Evolutionary conservation across 2,329 filamentous ascomycete species (phyloP), one percentile per base, ranked within the genome.

Genomic region (Amylocarpus encephaloides): DNA sequence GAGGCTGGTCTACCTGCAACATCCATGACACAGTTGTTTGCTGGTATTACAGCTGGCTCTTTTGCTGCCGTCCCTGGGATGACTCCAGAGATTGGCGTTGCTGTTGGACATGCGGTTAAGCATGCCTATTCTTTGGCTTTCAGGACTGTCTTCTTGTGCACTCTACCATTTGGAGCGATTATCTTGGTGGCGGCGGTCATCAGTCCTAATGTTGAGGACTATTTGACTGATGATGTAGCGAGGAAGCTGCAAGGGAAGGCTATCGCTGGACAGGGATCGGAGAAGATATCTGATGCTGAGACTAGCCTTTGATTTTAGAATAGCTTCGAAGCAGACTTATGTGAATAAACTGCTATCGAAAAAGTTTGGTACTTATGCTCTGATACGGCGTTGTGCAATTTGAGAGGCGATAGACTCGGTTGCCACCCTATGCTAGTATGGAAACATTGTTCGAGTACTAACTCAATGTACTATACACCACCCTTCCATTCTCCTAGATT

Each of bases 181-280:
- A 46, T 67, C n/a, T 58, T 74, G 7, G 53, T 67, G 18, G 67
- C 67, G 6, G 64, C 70, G 7, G 54, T 67, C 13, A 54, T 73
- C 5, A 63, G 66, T 38, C 71, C 71, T 15, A 68, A 74, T 53
- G 67, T 73, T 15, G 69, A 73, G 54, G 64, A 68, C 22, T 72
- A 67, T 55, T 60, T 74, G 33, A 72, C 67, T 1, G 62, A 67
- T 46, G 68, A 73, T 46, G 71, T 74, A 12, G 70, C 71, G 11
- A 71, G 71, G 62, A 70, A 67, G 54, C 62, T 74, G 44, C 69
- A 71, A 26, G 43, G 49, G 2, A 43, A 42, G 22, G 16, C 13
- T 7, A 22, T 48, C 42, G 29, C 38, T 12, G 29, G 46, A 40
- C 13, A 11, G 18, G 16, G n/a, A 16, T 16, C 38, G 10, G 38